Evolutionary conservation across 2,329 filamentous ascomycete genomes (phyloP).

Genomic region (Colletotrichum sp.): DNA sequence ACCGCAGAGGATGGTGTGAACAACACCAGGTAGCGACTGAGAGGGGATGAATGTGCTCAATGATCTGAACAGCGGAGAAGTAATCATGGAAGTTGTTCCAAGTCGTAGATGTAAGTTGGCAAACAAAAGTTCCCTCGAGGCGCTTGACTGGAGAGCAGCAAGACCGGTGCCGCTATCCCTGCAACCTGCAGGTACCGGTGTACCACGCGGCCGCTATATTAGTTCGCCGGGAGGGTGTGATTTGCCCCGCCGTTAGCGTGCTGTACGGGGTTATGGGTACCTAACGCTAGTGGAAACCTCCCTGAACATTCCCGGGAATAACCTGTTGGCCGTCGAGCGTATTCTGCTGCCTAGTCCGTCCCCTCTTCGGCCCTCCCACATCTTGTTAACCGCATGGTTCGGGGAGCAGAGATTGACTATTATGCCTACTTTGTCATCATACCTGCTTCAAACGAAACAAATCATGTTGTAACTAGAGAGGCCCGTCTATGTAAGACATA

Average conservation of each 20-base stretch:
- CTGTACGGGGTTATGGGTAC: not conserved
- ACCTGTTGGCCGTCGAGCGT: not conserved
- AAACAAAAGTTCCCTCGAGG: not conserved
- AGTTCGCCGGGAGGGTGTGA: not conserved
- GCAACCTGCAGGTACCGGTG: not conserved
- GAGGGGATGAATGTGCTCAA: not conserved
- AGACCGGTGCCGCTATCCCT: not conserved
- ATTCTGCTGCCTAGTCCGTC: not conserved
- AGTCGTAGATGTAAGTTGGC: not conserved
- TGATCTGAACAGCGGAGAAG: not conserved
- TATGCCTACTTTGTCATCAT: not conserved
- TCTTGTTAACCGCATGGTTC: not conserved
- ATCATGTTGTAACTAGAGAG: not conserved
- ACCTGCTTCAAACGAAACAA: not conserved
- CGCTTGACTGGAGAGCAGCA: not conserved
- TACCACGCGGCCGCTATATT: not conserved
- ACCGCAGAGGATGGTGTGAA: not conserved
- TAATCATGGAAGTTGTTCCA: not conserved
- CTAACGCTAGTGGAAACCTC: not conserved
- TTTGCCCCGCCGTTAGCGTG: not conserved
- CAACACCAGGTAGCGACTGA: not conserved
- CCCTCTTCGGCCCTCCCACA: not conserved
- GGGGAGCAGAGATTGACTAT: not conserved
- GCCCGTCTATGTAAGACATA: not conserved
- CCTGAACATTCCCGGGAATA: not conserved